Base-by-base conservation (phyloP, 257 asterid genomes). In the Perilla frutescens region DNA sequence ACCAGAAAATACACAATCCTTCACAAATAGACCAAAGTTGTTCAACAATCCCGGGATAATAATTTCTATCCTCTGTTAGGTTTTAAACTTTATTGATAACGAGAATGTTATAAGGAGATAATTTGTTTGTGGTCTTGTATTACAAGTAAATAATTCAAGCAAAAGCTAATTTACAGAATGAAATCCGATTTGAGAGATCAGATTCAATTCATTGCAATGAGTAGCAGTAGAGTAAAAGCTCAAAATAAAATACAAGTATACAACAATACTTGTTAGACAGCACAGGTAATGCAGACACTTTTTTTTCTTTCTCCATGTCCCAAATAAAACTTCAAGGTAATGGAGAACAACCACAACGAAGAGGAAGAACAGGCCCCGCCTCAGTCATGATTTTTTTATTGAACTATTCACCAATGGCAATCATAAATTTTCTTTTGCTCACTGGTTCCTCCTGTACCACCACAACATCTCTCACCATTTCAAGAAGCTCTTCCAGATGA, bases 381-480 rank as follows among this genome's bases (percentile, higher is more conserved):
- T 14, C 37, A 5, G 36, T 37, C 60, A 31, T 32, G 70, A 55
- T 0, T 7, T 34, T 13, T 40, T 26, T 6, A 20, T 47, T 26
- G 72, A 56, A 72, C 80, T 86, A 90, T 75, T 82, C 84, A 70
- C 85, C 86, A 58, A 71, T 68, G 66, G 97, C 90, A 77, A 84
- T 87, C 72, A 95, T 34, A 76, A 85, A 80, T 80, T 86, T 90
- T 73, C 81, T 82, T 74, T 82, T 87, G 79, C 86, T 88, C 8
- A 44, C 81, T 4, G 92, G 89, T 51, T 95, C 99, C 87, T 87
- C 96, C 43, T 81, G 90, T 83, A 92, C 80, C 77, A 61, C 81
- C 57, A 79, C 98, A 14, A 95, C 86, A 73, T 90, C 99, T 29
- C 74, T 81, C 83, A 95, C 85, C 80, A 88, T 92, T 32, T 77